Percentiles rank a stretch among this genome's conserved stretches.
phyloP scores from a whole-genome alignment of 1,284 basidiomycete species.

The Coriolopsis trogii region DNA sequence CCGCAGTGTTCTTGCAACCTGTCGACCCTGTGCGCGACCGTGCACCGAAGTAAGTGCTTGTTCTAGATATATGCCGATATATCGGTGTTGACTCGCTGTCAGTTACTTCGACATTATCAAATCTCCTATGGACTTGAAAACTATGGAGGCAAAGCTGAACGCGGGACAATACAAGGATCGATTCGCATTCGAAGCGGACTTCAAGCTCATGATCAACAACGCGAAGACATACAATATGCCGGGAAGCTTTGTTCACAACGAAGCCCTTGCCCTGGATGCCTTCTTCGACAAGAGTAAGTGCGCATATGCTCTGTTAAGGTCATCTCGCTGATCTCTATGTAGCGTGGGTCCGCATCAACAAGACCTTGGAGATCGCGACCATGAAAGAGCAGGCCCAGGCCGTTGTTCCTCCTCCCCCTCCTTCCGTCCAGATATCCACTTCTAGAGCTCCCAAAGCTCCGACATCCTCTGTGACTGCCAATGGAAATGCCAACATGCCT shows the following conservation, averaged over 20 bases:
- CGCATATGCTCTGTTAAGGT: constrained; percentile 3
- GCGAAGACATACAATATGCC: constrained; percentile 86
- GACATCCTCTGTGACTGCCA: constrained; percentile 35
- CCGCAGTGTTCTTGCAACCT: constrained; percentile 79
- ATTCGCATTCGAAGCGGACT: constrained; percentile 84
- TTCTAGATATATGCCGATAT: neutral
- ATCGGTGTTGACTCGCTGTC: constrained; percentile 8
- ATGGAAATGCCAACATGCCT: constrained; percentile 42
- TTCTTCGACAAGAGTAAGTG: constrained; percentile 85
- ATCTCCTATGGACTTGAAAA: constrained; percentile 93
- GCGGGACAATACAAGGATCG: constrained; percentile 87
- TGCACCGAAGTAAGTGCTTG: constrained; percentile 72
- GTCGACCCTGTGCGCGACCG: constrained; percentile 89
- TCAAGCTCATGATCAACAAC: constrained; percentile 88
- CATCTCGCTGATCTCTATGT: constrained; percentile 11
- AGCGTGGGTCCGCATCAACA: constrained; percentile 81
- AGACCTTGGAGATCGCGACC: constrained; percentile 63
- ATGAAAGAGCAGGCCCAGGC: constrained; percentile 42
- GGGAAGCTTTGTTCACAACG: constrained; percentile 76
- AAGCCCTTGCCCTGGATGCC: constrained; percentile 77
- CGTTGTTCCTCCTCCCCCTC: constrained; percentile 1
- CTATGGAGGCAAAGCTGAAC: constrained; percentile 87
- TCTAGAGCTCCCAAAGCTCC: constrained; percentile 29
- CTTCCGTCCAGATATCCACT: constrained; percentile 20
- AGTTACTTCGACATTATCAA: constrained; percentile 93